A percentile compares a stretch with the other conserved stretches of the same genome.
Evolutionary conservation across 1,139 yeast genomes (phyloP).

Genomic region (Pichia sp.): DNA sequence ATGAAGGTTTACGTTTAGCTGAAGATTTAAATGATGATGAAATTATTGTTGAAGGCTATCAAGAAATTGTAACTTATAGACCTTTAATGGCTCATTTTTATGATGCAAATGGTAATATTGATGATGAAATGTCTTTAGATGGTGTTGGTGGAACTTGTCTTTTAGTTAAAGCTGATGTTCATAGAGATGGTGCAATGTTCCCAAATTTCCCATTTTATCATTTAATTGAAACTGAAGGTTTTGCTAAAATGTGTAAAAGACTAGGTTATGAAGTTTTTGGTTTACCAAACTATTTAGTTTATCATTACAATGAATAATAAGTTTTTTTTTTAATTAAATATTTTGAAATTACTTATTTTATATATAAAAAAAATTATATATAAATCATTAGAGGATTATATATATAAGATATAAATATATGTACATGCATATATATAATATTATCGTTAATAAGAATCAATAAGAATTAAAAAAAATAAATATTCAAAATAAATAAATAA

Average conservation of each 20-base stretch:
- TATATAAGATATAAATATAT: too few species aligned
- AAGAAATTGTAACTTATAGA: conserved; percentile 89
- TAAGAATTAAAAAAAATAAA: too few species aligned
- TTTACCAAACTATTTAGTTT: conserved; percentile 88
- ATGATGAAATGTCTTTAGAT: conserved; percentile 72
- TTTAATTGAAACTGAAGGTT: conserved; percentile 95
- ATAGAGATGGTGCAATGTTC: conserved; percentile 98
- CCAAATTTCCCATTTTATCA: conserved; percentile 97
- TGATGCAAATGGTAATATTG: conserved; percentile 53
- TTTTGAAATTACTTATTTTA: not conserved
- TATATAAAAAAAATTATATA: too few species aligned
- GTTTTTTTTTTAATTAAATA: not conserved
- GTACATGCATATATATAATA: too few species aligned
- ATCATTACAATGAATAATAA: conserved; percentile 69
- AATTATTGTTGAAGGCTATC: conserved; percentile 86
- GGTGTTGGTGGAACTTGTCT: conserved; percentile 99
- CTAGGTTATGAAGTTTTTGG: conserved; percentile 89
- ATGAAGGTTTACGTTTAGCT: conserved; percentile 75
- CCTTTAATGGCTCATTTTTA: conserved; percentile 92
- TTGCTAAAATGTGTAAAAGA: conserved; percentile 96
- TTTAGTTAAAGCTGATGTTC: conserved; percentile 93
- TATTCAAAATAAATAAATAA: too few species aligned
- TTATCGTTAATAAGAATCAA: too few species aligned
- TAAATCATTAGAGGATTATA: too few species aligned
- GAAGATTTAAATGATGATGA: conserved; percentile 72